Conservation (phyloP, 2,329 filamentous ascomycete species). For the Trichoderma endophyticum region DNA sequence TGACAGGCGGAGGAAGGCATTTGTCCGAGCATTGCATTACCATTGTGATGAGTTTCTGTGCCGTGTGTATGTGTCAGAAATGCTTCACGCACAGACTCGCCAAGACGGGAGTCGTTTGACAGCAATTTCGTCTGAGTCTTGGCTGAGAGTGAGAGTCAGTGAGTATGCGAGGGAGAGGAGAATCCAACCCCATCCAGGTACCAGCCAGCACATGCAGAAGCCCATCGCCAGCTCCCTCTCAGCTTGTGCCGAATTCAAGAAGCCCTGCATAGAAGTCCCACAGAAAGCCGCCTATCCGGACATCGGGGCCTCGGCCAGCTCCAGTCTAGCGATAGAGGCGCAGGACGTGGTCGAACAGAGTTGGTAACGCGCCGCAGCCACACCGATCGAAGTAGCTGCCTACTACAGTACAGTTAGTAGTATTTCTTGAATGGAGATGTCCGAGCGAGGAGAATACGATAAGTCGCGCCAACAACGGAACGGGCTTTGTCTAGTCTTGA, state of each 20-base stretch:
- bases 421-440: background rate
- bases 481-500: background rate
- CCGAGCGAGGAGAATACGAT: background rate
- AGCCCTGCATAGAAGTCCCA: background rate
- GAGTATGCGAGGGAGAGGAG: background rate
- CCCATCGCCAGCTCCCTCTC: background rate
- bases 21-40: background rate
- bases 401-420: too few species aligned
- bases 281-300: conserved; percentile 12
- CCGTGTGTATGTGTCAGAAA: background rate
- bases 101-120: background rate
- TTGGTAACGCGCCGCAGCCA: conserved; percentile 11
- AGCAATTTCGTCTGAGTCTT: background rate
- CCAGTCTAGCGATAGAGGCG: conserved; percentile 11
- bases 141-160: background rate
- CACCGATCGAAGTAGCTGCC: background rate
- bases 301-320: background rate
- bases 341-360: background rate
- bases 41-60: background rate
- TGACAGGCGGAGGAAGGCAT: background rate
- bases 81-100: background rate
- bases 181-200: background rate
- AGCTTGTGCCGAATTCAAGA: background rate
- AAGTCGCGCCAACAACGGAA: background rate
- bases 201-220: background rate